Percentiles rank a stretch among this genome's conserved stretches.
These are phyloP conservation scores for Fusarium falciforme DNA, from an alignment of 2,329 filamentous ascomycete genomes.

Conservation along the genomic window DNA sequence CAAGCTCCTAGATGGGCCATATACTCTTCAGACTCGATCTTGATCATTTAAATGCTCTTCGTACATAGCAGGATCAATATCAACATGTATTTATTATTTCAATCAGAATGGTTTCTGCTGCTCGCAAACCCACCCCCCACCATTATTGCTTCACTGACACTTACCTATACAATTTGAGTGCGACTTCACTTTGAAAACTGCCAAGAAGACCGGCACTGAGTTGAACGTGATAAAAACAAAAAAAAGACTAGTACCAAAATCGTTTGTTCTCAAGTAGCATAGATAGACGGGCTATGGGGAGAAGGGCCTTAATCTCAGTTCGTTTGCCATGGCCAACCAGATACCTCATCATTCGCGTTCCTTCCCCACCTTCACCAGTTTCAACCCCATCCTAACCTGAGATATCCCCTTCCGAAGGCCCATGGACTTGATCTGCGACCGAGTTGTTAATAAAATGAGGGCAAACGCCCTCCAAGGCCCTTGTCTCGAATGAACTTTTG, in stretches of 20 bases:
- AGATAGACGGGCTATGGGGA: no score
- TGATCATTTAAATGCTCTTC: neutral
- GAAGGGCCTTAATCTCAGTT: neutral
- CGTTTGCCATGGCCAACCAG: neutral
- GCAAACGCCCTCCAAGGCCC: neutral
- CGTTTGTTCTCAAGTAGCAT: no score
- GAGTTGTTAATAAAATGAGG: neutral
- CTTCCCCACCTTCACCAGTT: neutral
- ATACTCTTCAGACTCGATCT: neutral
- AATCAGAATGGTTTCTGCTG: no score
- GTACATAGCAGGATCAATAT: neutral
- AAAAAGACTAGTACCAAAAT: no score
- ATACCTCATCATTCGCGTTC: neutral
- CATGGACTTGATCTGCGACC: neutral
- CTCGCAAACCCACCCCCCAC: no score
- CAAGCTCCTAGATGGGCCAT: neutral
- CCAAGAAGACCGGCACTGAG: no score
- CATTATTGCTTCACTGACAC: no score
- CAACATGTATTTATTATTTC: neutral
- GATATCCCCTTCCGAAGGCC: neutral
- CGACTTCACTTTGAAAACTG: no score
- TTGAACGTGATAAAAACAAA: neutral
- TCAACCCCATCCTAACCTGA: neutral
- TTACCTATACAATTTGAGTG: no score
- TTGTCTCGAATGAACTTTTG: neutral